phyloP scores from a whole-genome alignment of 2,329 filamentous ascomycete genomes.

The Colletotrichum siamense region DNA sequence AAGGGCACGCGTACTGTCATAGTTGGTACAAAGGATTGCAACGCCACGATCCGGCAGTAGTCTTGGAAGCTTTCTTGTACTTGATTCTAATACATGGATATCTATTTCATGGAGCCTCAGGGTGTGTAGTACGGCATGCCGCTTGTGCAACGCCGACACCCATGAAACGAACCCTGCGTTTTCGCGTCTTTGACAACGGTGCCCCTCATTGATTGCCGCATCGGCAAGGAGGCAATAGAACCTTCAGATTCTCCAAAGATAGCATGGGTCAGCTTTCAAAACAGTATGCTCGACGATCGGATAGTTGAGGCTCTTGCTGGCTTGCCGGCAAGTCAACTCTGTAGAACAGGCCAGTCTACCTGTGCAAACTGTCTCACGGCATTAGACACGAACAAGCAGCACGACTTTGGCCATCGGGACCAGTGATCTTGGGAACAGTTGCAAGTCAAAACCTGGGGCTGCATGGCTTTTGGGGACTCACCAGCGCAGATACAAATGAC shows the following conservation, averaged over 20 bases:
- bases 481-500: background rate
- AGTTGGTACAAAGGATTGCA: too few species aligned
- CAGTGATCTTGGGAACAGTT: rapidly evolving
- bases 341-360: rapidly evolving
- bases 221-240: rapidly evolving
- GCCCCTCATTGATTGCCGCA: background rate
- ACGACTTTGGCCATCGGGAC: background rate
- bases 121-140: background rate
- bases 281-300: background rate
- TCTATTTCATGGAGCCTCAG: too few species aligned
- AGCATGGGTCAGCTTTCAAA: rapidly evolving
- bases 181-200: background rate
- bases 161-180: background rate
- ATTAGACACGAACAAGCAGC: rapidly evolving
- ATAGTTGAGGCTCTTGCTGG: rapidly evolving
- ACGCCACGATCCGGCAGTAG: background rate
- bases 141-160: rapidly evolving
- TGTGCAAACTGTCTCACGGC: background rate
- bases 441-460: rapidly evolving
- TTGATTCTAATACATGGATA: too few species aligned
- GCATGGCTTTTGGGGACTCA: background rate
- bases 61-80: too few species aligned
- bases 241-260: background rate
- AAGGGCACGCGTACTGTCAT: too few species aligned
- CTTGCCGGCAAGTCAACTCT: rapidly evolving